Conservation (phyloP, 345 rosid species). For the Lepidium aucheri region DNA sequence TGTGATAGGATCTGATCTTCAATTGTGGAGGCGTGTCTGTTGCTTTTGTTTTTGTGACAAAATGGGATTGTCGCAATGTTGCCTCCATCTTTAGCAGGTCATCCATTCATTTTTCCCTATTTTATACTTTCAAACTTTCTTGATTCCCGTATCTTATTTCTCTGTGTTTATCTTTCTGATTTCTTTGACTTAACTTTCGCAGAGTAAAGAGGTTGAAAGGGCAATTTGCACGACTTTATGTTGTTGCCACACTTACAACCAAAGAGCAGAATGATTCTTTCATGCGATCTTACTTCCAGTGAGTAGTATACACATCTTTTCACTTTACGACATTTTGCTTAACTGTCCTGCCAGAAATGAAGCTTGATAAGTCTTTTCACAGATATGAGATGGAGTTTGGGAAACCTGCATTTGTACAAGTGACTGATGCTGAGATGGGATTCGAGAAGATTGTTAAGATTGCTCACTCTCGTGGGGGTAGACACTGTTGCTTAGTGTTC, state of each 20-base stretch:
- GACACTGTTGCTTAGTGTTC: background rate
- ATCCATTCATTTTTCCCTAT: background rate
- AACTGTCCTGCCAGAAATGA: background rate
- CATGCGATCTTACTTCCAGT: constrained; percentile 73
- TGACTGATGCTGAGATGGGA: constrained; percentile 85
- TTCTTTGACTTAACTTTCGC: constrained; percentile 1
- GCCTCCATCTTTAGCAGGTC: constrained; percentile 59
- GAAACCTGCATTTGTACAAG: constrained; percentile 71
- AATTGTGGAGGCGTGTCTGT: constrained; percentile 83
- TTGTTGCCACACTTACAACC: constrained; percentile 51
- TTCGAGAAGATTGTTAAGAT: constrained; percentile 88
- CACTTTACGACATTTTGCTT: background rate
- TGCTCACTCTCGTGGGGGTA: constrained; percentile 85
- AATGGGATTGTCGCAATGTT: constrained; percentile 50
- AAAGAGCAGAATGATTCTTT: constrained; percentile 67
- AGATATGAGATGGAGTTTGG: constrained; percentile 84
- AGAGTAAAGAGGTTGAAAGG: constrained; percentile 64
- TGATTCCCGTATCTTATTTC: background rate
- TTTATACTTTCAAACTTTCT: background rate
- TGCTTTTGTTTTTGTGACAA: constrained; percentile 72
- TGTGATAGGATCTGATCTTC: constrained; percentile 66
- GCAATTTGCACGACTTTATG: constrained; percentile 69
- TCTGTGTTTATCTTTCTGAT: background rate
- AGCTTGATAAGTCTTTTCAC: background rate
- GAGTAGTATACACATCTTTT: constrained; percentile 26